Conservation (phyloP, 225 moss, liverwort and hornwort species). For the Pseudisothecium myosuroides region DNA sequence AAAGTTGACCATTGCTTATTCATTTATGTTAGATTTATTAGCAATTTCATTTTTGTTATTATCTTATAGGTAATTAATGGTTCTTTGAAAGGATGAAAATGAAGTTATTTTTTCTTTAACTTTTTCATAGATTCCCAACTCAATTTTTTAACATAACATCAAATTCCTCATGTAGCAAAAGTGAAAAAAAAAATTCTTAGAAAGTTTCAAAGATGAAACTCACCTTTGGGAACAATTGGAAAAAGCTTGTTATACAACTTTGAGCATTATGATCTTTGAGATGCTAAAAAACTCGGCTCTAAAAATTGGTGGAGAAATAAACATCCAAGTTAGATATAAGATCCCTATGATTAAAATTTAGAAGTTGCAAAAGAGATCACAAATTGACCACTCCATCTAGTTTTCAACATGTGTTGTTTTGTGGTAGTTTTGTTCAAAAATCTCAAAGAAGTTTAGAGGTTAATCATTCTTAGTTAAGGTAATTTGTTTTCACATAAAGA, state of each 20-base stretch:
- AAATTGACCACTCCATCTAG: neutral
- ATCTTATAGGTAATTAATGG: neutral
- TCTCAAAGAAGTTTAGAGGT: neutral
- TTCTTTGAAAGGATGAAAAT: neutral
- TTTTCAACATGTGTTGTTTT: neutral
- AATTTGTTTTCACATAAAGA: neutral
- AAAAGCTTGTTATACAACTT: neutral
- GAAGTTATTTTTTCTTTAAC: neutral
- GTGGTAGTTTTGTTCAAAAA: rapidly evolving
- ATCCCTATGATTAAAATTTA: rapidly evolving
- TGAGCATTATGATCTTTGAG: neutral
- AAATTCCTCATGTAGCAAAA: rapidly evolving
- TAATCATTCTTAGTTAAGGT: neutral
- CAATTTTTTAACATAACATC: neutral
- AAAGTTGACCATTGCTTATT: no score
- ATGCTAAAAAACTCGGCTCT: neutral
- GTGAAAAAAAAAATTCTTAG: no score
- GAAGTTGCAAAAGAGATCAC: neutral
- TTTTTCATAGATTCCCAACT: neutral
- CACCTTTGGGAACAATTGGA: neutral
- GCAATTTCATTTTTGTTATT: neutral
- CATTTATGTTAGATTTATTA: neutral
- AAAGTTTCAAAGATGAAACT: neutral
- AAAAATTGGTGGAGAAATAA: neutral
- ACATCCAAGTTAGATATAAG: neutral